A percentile compares a stretch with the other conserved stretches of the same genome.
These are phyloP conservation scores for Penicillium sp. DNA, from an alignment of 2,329 filamentous ascomycete species.

Conservation along the genomic window DNA sequence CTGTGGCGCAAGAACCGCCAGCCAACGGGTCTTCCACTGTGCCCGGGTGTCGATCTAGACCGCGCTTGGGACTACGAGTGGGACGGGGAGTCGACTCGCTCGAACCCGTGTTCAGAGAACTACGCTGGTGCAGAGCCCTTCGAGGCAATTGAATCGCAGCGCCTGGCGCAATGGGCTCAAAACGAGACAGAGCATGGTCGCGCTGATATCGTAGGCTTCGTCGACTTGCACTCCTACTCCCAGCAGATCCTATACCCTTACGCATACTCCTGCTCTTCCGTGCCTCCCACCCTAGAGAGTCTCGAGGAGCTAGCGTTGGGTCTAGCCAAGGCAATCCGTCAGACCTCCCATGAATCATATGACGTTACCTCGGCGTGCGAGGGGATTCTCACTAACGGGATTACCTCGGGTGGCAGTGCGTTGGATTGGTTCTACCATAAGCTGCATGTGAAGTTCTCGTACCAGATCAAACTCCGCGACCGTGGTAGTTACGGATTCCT, in stretches of 20 bases:
- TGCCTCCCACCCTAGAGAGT: slow-evolving; percentile 85
- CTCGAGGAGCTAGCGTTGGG: slow-evolving; percentile 86
- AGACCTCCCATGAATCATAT: slow-evolving; percentile 73
- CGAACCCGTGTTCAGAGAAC: slow-evolving; percentile 85
- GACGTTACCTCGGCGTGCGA: slow-evolving; percentile 82
- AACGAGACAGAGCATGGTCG: slow-evolving; percentile 71
- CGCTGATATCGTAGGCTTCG: slow-evolving; percentile 74
- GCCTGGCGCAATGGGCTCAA: slow-evolving; percentile 76
- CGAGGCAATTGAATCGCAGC: slow-evolving; percentile 73
- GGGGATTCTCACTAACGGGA: slow-evolving; percentile 63
- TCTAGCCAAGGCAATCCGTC: slow-evolving; percentile 81
- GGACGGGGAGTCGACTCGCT: slow-evolving; percentile 64
- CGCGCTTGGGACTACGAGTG: slow-evolving; percentile 82
- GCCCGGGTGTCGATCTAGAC: slow-evolving; percentile 84
- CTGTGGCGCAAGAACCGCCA: slow-evolving; percentile 93
- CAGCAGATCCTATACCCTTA: slow-evolving; percentile 94
- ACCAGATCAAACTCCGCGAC: slow-evolving; percentile 90
- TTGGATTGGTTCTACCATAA: slow-evolving; percentile 97
- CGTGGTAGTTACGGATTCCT: slow-evolving; percentile 93
- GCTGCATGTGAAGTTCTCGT: slow-evolving; percentile 75
- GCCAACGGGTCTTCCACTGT: slow-evolving; percentile 75
- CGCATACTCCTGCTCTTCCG: slow-evolving; percentile 73
- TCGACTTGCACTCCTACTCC: slow-evolving; percentile 93
- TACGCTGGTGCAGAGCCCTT: slow-evolving; percentile 83
- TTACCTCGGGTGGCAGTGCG: slow-evolving; percentile 76